phyloP scores from a whole-genome alignment of 2,329 filamentous ascomycete genomes.

The Ascochyta fabae region DNA sequence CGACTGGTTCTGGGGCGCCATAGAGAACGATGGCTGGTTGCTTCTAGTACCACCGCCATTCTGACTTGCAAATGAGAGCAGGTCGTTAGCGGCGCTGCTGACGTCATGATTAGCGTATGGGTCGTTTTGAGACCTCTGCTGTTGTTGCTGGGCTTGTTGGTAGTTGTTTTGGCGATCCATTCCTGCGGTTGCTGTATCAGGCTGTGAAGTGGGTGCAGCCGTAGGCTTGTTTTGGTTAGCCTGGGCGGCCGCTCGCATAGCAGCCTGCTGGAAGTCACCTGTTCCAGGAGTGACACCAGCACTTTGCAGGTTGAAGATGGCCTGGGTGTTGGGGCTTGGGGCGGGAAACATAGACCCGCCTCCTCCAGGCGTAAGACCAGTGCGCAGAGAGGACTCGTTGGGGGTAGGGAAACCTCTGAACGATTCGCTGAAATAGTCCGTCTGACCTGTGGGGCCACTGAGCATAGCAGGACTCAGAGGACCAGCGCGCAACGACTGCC shows the following conservation, averaged over 20 bases:
- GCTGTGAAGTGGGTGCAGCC: conserved; percentile 53
- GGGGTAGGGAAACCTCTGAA: conserved; percentile 90
- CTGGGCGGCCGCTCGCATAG: conserved; percentile 74
- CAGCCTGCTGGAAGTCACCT: conserved; percentile 92
- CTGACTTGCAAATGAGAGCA: conserved; percentile 83
- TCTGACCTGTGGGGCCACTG: conserved; percentile 72
- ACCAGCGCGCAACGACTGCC: conserved; percentile 89
- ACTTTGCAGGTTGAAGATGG: conserved; percentile 78
- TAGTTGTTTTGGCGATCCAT: conserved; percentile 64
- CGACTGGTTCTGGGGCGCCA: conserved; percentile 48
- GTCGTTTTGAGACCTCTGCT: conserved; percentile 57
- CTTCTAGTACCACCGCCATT: conserved; percentile 65
- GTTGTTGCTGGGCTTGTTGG: conserved; percentile 50
- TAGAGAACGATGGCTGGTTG: conserved; percentile 59
- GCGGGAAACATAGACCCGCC: conserved; percentile 97
- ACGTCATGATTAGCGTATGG: conserved; percentile 86
- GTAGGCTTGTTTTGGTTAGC: conserved; percentile 52
- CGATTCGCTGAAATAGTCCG: conserved; percentile 87
- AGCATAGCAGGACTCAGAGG: conserved; percentile 98
- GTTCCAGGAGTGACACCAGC: conserved; percentile 88
- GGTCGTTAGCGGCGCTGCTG: conserved; percentile 91
- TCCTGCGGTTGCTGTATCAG: conserved; percentile 50
- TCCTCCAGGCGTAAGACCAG: conserved; percentile 90
- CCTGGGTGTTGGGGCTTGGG: conserved; percentile 84
- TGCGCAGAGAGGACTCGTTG: conserved; percentile 92